Evolutionary conservation across 2,329 filamentous ascomycete genomes (phyloP), one percentile per base, ranked within the genome.

Genomic region (Trichoderma asperellum): DNA sequence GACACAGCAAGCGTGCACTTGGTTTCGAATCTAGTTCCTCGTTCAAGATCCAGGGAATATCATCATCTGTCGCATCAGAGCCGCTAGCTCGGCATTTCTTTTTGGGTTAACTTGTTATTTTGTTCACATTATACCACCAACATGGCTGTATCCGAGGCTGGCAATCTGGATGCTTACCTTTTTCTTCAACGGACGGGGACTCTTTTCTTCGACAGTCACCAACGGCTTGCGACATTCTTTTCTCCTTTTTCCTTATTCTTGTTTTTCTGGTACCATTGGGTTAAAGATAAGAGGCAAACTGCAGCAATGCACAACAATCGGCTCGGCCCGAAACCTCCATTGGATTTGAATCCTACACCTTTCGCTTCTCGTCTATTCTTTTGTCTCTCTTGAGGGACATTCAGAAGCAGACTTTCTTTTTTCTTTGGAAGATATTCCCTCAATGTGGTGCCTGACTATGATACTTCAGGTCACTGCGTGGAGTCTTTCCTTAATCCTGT

Each of bases 301-400:
- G 87, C 87, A 89, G 87, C 87, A 87, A 89, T 89, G 87, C 87
- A 87, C 81, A 79, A 80, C 76, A 79, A 80, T 83, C 82, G 83
- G 83, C 81, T 75, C 73, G 80, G 80, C 77, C 81, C 82, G 82
- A 83, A 81, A 80, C 78, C 76, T 76, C 76, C 73, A 73, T 76
- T 77, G 77, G 77, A 80, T 83, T 81, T 82, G 80, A 79, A 75
- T 75, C 74, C 72, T 75, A 76, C 75, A 75, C 53, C 53, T 73
- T 71, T 75, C 71, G 73, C 74, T 73, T 75, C 74, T 74, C 71
- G 72, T 64, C 32, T 40, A 18, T 75, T 78, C 73, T 76, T 73
- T 71, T 74, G 72, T 71, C 73, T 77, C 73, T 70, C 73, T 72
- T 70, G 72, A 43, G 40, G 65, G 70, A 68, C 68, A 74, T 74